A percentile compares a stretch with the other conserved stretches of the same genome.
Evolutionary conservation across 805 yeast species (phyloP).

Genomic region (Torulaspora delbrueckii): DNA sequence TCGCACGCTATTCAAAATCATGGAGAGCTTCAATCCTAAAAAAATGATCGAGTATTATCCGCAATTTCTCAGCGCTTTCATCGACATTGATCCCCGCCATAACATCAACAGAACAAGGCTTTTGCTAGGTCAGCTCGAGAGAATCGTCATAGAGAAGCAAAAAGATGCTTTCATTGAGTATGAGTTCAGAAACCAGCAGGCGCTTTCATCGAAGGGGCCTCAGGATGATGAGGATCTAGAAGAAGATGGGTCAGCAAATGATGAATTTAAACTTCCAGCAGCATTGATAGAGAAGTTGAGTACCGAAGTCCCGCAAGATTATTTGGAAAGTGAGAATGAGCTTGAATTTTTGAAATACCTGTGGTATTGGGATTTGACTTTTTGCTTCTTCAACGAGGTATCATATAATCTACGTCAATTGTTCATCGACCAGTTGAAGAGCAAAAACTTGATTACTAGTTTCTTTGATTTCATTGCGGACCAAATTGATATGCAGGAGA

Average conservation of each 20-base stretch:
- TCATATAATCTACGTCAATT: slow-evolving; percentile 59
- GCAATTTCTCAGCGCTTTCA: slow-evolving; percentile 35
- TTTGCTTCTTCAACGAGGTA: slow-evolving; percentile 57
- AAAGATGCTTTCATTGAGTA: slow-evolving; percentile 59
- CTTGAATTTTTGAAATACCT: slow-evolving; percentile 41
- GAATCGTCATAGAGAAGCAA: slow-evolving; percentile 44
- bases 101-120: slow-evolving; percentile 42
- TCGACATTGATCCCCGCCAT: slow-evolving; percentile 9
- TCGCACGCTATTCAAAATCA: slow-evolving; percentile 36
- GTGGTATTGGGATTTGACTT: slow-evolving; percentile 65
- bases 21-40: slow-evolving; percentile 30
- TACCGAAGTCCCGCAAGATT: slow-evolving; percentile 34
- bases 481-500: slow-evolving; percentile 42
- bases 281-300: slow-evolving; percentile 37
- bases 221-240: slow-evolving; percentile 10
- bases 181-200: slow-evolving; percentile 45
- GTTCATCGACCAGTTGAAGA: slow-evolving; percentile 55
- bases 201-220: slow-evolving; percentile 19
- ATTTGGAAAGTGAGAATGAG: slow-evolving; percentile 39
- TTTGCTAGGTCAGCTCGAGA: slow-evolving; percentile 38
- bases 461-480: slow-evolving; percentile 54
- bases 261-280: slow-evolving; percentile 29
- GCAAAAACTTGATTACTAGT: slow-evolving; percentile 41
- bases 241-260: slow-evolving; percentile 8
- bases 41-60: slow-evolving; percentile 35